phyloP scores from a whole-genome alignment of 73 alveolate species.

The Symbiodinium pilosum region DNA sequence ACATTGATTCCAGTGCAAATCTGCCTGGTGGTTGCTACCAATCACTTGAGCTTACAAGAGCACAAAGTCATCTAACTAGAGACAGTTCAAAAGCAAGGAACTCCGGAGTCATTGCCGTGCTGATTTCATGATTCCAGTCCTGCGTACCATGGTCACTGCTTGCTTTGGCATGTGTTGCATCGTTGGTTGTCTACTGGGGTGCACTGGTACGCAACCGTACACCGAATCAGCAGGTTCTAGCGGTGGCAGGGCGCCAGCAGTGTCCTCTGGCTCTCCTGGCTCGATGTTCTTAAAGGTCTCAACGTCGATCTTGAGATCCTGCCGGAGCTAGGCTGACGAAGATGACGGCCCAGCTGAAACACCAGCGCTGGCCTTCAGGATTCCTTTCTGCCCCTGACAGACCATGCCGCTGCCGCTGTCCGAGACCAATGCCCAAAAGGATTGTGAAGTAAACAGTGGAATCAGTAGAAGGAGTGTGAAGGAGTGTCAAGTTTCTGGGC shows the following conservation, averaged over 20 bases:
- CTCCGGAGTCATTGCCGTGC: slow-evolving; percentile 93
- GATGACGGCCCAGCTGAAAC: neutral
- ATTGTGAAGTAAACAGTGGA: too few relatives aligned
- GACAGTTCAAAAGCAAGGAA: neutral
- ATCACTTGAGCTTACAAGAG: neutral
- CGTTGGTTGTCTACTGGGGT: neutral
- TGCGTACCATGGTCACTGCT: neutral
- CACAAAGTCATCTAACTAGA: neutral
- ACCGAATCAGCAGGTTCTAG: too few relatives aligned
- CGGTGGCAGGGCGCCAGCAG: too few relatives aligned
- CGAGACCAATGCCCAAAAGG: too few relatives aligned
- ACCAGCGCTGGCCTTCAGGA: neutral
- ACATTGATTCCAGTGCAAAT: slow-evolving; percentile 61
- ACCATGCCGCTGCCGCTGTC: too few relatives aligned
- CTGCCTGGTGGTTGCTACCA: slow-evolving; percentile 38
- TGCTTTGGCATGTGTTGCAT: neutral
- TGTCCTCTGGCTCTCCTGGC: slow-evolving; percentile 85
- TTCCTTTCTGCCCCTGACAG: neutral
- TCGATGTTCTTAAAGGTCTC: slow-evolving; percentile 52
- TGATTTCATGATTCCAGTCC: slow-evolving; percentile 93
- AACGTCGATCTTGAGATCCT: slow-evolving; percentile 42
- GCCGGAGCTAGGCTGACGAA: neutral
- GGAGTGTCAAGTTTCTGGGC: neutral
- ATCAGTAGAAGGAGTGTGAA: too few relatives aligned
- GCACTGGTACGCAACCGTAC: too few relatives aligned